These are phyloP conservation scores for Zygosaccharomyces bailii DNA, from an alignment of 805 yeast genomes.

Conservation along the genomic window DNA sequence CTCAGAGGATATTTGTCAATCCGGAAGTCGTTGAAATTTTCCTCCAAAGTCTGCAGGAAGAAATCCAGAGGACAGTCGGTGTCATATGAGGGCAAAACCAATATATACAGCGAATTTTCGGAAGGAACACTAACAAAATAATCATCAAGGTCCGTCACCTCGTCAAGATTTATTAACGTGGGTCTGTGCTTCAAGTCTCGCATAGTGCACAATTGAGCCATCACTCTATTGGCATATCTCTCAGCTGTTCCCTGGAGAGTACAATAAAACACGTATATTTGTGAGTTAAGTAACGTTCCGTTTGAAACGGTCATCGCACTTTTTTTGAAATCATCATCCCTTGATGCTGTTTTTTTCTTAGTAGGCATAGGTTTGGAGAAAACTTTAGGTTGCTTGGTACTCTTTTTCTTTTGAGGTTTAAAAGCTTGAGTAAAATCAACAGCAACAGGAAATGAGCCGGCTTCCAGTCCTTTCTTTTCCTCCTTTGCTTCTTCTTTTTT, in stretches of 20 bases:
- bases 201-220: conserved; percentile 36
- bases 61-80: conserved; percentile 90
- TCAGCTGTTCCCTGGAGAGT: conserved; percentile 82
- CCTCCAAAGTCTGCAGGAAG: conserved; percentile 73
- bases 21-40: conserved; percentile 80
- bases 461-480: not conserved
- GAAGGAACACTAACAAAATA: conserved; percentile 67
- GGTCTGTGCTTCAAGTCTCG: conserved; percentile 42
- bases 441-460: conserved; percentile 23
- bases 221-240: conserved; percentile 56
- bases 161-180: conserved; percentile 65
- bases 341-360: conserved; percentile 7
- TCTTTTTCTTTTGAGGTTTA: conserved; percentile 18
- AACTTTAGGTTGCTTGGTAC: conserved; percentile 16
- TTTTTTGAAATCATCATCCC: conserved; percentile 23
- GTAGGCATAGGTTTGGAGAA: conserved; percentile 13
- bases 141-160: conserved; percentile 78
- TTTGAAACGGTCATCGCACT: conserved; percentile 41
- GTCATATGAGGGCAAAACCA: conserved; percentile 86
- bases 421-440: conserved; percentile 43
- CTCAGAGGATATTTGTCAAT: conserved; percentile 77
- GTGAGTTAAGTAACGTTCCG: conserved; percentile 47
- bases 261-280: conserved; percentile 70
- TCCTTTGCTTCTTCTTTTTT: not conserved
- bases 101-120: conserved; percentile 54